These are phyloP conservation scores for Lenzites betulinus DNA, from an alignment of 768 basidiomycete genomes.

Conservation along the genomic window DNA sequence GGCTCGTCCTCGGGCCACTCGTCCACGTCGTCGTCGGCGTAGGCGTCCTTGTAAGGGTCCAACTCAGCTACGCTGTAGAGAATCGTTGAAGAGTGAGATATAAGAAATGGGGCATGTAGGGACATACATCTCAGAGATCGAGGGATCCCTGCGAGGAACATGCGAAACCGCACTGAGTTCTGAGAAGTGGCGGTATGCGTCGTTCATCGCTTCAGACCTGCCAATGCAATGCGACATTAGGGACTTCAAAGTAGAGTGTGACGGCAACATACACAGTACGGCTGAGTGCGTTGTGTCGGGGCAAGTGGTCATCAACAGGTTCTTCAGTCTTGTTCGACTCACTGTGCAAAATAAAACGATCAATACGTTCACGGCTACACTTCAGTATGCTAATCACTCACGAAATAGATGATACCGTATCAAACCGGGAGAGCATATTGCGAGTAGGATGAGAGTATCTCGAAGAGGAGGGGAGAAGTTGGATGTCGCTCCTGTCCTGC, in stretches of 20 bases:
- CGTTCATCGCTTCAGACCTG: background rate
- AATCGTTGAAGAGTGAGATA: background rate
- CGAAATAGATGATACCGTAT: background rate
- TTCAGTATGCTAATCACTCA: background rate
- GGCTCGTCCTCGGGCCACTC: background rate
- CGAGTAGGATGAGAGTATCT: background rate
- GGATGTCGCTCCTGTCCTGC: background rate
- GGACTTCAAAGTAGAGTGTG: background rate
- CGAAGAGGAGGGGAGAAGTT: background rate
- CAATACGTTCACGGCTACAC: background rate
- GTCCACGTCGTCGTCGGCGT: background rate
- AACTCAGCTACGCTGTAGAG: background rate
- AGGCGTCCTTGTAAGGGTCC: background rate
- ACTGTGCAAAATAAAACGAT: too few relatives aligned
- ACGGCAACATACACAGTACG: background rate
- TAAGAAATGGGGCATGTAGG: too few relatives aligned
- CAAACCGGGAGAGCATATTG: background rate
- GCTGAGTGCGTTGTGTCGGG: too few relatives aligned
- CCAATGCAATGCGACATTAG: too few relatives aligned
- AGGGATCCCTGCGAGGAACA: background rate
- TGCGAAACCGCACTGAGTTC: background rate
- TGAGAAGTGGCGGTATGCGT: background rate
- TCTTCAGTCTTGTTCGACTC: too few relatives aligned
- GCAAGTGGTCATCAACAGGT: too few relatives aligned
- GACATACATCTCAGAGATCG: background rate